Conservation (phyloP, 2,329 filamentous ascomycete species). For the Plenodomus tracheiphilus region DNA sequence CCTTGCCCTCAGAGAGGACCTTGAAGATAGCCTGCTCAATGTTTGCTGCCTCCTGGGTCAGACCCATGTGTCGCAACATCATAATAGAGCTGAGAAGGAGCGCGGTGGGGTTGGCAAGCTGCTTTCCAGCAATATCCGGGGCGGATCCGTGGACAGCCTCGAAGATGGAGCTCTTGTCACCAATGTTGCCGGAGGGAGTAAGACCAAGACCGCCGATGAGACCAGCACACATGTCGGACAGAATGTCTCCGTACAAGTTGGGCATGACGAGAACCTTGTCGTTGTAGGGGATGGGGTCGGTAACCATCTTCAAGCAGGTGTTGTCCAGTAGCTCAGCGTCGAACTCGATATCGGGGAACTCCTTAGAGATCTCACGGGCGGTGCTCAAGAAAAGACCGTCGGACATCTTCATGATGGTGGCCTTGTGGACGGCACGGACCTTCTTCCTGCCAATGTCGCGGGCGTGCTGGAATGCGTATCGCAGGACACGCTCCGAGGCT, state of each 20-base stretch:
- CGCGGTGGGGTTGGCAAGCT: conserved; percentile 94
- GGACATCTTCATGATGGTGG: conserved; percentile 99
- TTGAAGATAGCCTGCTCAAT: conserved; percentile 96
- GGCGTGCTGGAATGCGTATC: conserved; percentile 98
- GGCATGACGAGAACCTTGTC: conserved; percentile 98
- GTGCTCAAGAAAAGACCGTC: conserved; percentile 96
- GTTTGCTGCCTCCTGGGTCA: conserved; percentile 78
- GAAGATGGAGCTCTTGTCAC: conserved; percentile 99
- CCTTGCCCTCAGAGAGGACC: conserved; percentile 93
- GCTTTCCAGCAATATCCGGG: conserved; percentile 94
- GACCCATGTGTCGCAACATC: conserved; percentile 99
- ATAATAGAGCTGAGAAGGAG: conserved; percentile 95
- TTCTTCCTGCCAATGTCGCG: conserved; percentile 91
- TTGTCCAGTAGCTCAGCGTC: conserved; percentile 98
- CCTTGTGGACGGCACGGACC: conserved; percentile 98
- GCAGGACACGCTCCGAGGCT: conserved; percentile 91
- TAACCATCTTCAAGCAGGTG: conserved; percentile 98
- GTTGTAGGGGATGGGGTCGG: conserved; percentile 94
- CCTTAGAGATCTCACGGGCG: conserved; percentile 83
- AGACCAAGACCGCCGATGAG: conserved; percentile 96
- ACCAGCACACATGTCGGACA: conserved; percentile 99
- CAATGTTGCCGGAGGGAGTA: conserved; percentile 97
- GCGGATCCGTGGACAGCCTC: conserved; percentile 98
- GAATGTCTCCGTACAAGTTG: conserved; percentile 99
- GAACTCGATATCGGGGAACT: conserved; percentile 94